Conservation (phyloP, 805 yeast species). For the Cyberlindnera amylophila region DNA sequence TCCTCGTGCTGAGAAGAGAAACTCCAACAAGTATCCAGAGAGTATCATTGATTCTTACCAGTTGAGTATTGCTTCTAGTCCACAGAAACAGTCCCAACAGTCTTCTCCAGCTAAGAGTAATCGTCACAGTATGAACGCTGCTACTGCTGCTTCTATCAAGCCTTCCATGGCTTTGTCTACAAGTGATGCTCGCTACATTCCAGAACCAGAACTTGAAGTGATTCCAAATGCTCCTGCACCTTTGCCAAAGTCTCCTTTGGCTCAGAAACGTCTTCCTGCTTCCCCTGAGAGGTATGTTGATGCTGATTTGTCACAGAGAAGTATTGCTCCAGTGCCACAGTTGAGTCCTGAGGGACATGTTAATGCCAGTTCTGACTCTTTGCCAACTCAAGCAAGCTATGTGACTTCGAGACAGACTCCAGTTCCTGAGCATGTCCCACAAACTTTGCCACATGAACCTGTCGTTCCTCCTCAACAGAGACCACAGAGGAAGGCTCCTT, state of each 20-base stretch:
- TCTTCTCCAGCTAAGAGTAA: slow-evolving; percentile 3
- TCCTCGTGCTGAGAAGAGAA: slow-evolving; percentile 1
- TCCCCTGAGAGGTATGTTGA: slow-evolving; percentile 1
- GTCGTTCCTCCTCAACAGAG: slow-evolving; percentile 1
- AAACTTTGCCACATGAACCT: slow-evolving; percentile 3
- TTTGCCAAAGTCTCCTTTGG: slow-evolving; percentile 18
- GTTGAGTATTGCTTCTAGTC: slow-evolving; percentile 12
- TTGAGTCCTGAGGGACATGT: neutral
- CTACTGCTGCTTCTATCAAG: slow-evolving; percentile 8
- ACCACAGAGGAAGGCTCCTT: slow-evolving; percentile 15
- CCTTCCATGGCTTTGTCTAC: slow-evolving; percentile 7
- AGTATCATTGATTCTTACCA: slow-evolving; percentile 25
- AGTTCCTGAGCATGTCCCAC: neutral
- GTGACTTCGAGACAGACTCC: slow-evolving; percentile 8
- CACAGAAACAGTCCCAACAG: slow-evolving; percentile 5
- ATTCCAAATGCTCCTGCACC: slow-evolving; percentile 21
- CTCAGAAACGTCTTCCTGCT: slow-evolving; percentile 4
- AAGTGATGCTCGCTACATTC: slow-evolving; percentile 20
- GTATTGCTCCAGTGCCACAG: slow-evolving; percentile 8
- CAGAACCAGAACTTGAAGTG: slow-evolving; percentile 15
- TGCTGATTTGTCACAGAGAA: neutral
- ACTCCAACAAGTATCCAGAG: slow-evolving; percentile 20
- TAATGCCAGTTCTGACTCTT: slow-evolving; percentile 5
- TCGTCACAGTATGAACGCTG: slow-evolving; percentile 10
- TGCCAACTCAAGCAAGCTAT: slow-evolving; percentile 2